Percentiles rank a stretch among this genome's conserved stretches.
Evolutionary conservation across 2,329 filamentous ascomycete species (phyloP).

Genomic region (Aaosphaeria pasadenensis): DNA sequence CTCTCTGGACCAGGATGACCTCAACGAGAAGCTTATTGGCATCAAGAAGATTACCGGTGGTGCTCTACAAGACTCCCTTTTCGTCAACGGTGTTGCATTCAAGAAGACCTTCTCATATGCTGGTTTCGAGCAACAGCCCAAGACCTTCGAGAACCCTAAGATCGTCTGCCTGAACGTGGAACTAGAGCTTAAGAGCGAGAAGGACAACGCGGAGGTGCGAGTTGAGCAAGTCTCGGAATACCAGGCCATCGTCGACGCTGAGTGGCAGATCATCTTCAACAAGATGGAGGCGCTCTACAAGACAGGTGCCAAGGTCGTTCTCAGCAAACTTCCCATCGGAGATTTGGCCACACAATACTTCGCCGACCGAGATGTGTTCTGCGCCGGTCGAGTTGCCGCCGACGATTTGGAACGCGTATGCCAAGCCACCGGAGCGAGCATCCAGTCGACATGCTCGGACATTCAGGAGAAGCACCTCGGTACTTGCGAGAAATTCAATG

Average conservation of each 20-base stretch:
- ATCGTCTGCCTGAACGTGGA: conserved; percentile 98
- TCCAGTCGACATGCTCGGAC: conserved; percentile 95
- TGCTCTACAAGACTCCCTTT: conserved; percentile 91
- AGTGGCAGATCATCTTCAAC: conserved; percentile 99
- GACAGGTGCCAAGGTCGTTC: conserved; percentile 94
- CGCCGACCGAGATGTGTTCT: conserved; percentile 97
- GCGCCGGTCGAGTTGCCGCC: conserved; percentile 84
- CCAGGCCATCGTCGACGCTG: conserved; percentile 97
- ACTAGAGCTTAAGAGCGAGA: conserved; percentile 96
- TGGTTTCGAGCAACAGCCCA: conserved; percentile 98
- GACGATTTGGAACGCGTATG: conserved; percentile 97
- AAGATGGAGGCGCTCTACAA: conserved; percentile 94
- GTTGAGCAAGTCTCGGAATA: conserved; percentile 99
- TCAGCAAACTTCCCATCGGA: conserved; percentile 95
- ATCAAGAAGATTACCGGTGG: conserved; percentile 98
- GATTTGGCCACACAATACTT: conserved; percentile 98
- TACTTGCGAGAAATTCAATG: conserved; percentile 85
- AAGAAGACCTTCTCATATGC: conserved; percentile 99
- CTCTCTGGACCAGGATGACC: conserved; percentile 90
- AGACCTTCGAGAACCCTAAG: conserved; percentile 89
- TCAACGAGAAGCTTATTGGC: conserved; percentile 97
- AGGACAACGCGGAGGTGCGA: conserved; percentile 97
- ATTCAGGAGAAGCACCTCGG: conserved; percentile 87
- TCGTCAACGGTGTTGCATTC: conserved; percentile 97
- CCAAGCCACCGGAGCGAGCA: conserved; percentile 85